Base-by-base conservation (phyloP, 2,329 filamentous ascomycete genomes). In the Ceratocystis ficicola region DNA sequence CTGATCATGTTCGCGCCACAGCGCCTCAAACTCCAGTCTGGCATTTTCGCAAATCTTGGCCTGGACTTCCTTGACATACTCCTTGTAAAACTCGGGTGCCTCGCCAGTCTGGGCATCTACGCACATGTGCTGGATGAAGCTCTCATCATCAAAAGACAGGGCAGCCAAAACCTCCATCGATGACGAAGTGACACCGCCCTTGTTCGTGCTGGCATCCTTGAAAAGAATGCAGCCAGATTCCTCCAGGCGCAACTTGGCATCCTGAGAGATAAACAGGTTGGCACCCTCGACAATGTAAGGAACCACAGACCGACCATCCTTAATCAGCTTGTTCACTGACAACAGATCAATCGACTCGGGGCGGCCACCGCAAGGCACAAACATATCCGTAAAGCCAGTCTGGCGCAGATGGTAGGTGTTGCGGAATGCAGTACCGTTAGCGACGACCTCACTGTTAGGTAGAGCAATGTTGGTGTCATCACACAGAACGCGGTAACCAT, bases 201-300 rank as follows among this genome's bases (percentile, higher is more conserved):
- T 99, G 83, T 99, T 99, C 66, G 93, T 92, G 46, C 90, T 96
- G 4, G 94, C 94, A 75, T 99, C 94, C 79, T 99, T 99, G 86
- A 91, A 96, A 50, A 99, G 77, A 71, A 97, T 85, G 73, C 90
- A 95, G 68, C 94, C 94, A n/a, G 93, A 92, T 71, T 90, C 87
- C 78, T 99, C 94, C 15, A 99, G 85, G 28, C 91, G 89, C 65
- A 97, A 83, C 80, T 97, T 97, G 71, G 93, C 93, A 72, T 99
- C 94, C 76, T 99, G 94, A 0, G 94, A 96, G 77, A 99, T 95
- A 83, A 99, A 99, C 65, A 99, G 81, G 75, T 97, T 99, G 76
- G 94, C 94, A 64, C 94, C 94, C 77, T 99, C 94, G 57, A 99
- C 93, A 65, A 99, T 94, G 78, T 95, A 99, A 0, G 93, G 92